phyloP scores from a whole-genome alignment of 352 stramenopile species.

The Discostella stelligera region DNA sequence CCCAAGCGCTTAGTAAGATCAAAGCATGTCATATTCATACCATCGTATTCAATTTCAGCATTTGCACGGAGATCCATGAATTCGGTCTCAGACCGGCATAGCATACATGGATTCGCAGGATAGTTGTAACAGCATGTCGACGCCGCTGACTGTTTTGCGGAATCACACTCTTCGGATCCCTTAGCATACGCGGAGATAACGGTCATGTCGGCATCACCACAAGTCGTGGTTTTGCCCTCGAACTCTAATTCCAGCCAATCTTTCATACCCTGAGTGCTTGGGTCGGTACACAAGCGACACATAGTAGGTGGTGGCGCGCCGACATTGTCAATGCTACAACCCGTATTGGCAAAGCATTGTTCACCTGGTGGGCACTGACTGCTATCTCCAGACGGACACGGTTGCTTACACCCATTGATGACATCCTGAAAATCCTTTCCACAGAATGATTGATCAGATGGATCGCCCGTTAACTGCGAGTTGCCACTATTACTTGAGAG shows the following conservation, averaged over 20 bases:
- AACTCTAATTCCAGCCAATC: slow-evolving; percentile 55
- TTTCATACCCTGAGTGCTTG: slow-evolving; percentile 58
- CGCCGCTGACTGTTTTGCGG: slow-evolving; percentile 44
- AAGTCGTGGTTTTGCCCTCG: slow-evolving; percentile 47
- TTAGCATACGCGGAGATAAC: slow-evolving; percentile 45
- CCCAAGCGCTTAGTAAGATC: slow-evolving; percentile 51
- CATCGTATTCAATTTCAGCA: slow-evolving; percentile 44
- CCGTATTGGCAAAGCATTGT: slow-evolving; percentile 55
- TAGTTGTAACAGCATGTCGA: slow-evolving; percentile 54
- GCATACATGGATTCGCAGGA: slow-evolving; percentile 57
- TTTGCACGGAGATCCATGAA: slow-evolving; percentile 57
- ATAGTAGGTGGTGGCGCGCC: slow-evolving; percentile 51
- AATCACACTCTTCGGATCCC: slow-evolving; percentile 47
- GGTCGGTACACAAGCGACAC: slow-evolving; percentile 56
- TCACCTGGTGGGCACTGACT: slow-evolving; percentile 43
- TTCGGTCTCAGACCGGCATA: slow-evolving; percentile 57
- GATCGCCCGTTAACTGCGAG: slow-evolving; percentile 35
- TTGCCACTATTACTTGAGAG: slow-evolving; percentile 60
- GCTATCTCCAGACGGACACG: slow-evolving; percentile 45
- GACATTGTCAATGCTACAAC: slow-evolving; percentile 58
- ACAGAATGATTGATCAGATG: slow-evolving; percentile 56
- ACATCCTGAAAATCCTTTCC: slow-evolving; percentile 54
- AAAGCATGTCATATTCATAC: slow-evolving; percentile 49
- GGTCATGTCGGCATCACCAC: slow-evolving; percentile 51
- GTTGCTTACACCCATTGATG: slow-evolving; percentile 48